Evolutionary conservation across 768 basidiomycete genomes (phyloP), one percentile per base, ranked within the genome.

Genomic region (Russula earlei): DNA sequence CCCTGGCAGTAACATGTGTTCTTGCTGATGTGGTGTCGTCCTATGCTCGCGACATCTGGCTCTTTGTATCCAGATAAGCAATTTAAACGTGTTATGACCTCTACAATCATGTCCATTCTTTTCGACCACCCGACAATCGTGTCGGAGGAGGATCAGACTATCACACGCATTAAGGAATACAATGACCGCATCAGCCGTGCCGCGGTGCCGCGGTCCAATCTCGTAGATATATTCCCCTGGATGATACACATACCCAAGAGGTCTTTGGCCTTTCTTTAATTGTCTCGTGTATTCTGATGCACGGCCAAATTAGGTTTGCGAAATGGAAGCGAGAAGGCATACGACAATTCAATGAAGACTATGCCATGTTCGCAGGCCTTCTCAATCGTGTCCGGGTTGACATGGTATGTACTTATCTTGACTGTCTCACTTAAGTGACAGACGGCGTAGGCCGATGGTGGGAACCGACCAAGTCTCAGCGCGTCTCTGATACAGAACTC

Each of bases 11-110:
- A n/a, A n/a, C n/a, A n/a, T n/a, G n/a, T n/a, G n/a, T n/a, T n/a
- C n/a, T n/a, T n/a, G n/a, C n/a, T n/a, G n/a, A n/a, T n/a, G n/a
- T n/a, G n/a, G n/a, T n/a, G n/a, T n/a, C n/a, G n/a, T n/a, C n/a
- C n/a, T n/a, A n/a, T n/a, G n/a, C n/a, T n/a, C n/a, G n/a, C n/a
- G n/a, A n/a, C n/a, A n/a, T n/a, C n/a, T n/a, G n/a, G n/a, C n/a
- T n/a, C n/a, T n/a, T n/a, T n/a, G n/a, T n/a, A n/a, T n/a, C 70
- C 68, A 68, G 63, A 67, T 19, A 59, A 65, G 3, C 66, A 70
- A 53, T 38, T 70, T 29, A 27, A 36, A 27, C 67, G 69, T 19
- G 41, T 61, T 1, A 55, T 64, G 5, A 64, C 70, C 1, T 70
- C 70, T 0, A 52, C 49, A 0, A 59, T 68, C 11, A 57, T 70